phyloP scores from a whole-genome alignment of 2,329 filamentous ascomycete species.

The Trichoderma sp. region DNA sequence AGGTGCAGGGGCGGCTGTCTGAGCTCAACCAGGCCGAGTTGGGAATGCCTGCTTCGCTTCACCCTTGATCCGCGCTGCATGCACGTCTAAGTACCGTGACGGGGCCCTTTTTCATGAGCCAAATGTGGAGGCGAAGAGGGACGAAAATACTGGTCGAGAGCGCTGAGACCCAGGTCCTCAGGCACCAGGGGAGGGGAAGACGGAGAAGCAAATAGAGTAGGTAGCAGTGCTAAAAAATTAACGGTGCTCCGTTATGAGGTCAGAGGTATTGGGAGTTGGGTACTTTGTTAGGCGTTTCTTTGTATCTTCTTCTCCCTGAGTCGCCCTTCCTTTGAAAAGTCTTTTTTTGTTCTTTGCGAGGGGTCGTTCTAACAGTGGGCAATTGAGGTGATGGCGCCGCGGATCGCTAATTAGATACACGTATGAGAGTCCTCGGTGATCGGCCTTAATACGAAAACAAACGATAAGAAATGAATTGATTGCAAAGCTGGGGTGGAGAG shows the following conservation, averaged over 20 bases:
- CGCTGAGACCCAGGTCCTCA: slow-evolving; percentile 18
- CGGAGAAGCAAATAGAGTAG: background rate
- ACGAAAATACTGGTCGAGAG: background rate
- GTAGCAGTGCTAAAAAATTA: slow-evolving; percentile 21
- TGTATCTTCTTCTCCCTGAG: background rate
- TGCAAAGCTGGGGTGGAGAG: slow-evolving; percentile 12
- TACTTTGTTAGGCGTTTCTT: background rate
- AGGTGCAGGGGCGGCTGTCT: slow-evolving; percentile 19
- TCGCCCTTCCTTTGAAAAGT: background rate
- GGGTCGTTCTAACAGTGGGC: background rate
- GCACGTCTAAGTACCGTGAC: slow-evolving; percentile 33
- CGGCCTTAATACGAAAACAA: slow-evolving; percentile 15
- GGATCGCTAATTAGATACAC: background rate
- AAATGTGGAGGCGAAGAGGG: slow-evolving; percentile 21
- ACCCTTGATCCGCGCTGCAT: slow-evolving; percentile 55
- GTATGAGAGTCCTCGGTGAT: background rate
- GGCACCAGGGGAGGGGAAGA: slow-evolving; percentile 18
- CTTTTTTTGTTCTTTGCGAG: background rate
- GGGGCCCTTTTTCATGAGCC: slow-evolving; percentile 14
- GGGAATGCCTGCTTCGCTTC: slow-evolving; percentile 43
- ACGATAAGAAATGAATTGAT: slow-evolving; percentile 20
- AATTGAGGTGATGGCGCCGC: slow-evolving; percentile 5
- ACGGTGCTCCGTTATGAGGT: slow-evolving; percentile 18
- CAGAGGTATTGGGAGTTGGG: background rate
- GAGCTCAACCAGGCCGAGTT: slow-evolving; percentile 37